Percentiles rank a stretch among this genome's conserved stretches.
These are phyloP conservation scores for Monosporascus ibericus DNA, from an alignment of 2,329 filamentous ascomycete species.

Conservation along the genomic window DNA sequence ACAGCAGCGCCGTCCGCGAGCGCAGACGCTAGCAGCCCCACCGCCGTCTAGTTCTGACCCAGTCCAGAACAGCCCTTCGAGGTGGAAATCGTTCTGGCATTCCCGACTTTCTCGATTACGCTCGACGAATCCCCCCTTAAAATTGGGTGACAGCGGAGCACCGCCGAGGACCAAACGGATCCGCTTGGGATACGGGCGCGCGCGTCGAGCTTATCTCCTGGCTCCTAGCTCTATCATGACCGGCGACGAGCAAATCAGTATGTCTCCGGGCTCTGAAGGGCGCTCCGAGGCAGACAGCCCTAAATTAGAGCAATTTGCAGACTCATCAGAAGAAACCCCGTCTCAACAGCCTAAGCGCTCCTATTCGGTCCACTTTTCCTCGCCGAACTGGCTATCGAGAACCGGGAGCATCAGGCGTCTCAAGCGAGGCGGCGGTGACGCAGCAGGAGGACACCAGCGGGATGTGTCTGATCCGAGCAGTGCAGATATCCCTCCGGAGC, in stretches of 20 bases:
- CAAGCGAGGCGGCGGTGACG: conserved; percentile 40
- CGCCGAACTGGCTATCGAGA: conserved; percentile 50
- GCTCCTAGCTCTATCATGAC: conserved; percentile 23
- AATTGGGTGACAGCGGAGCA: conserved; percentile 20
- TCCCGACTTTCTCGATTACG: conserved; percentile 24
- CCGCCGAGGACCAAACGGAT: conserved; percentile 22
- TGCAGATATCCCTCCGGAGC: conserved; percentile 17
- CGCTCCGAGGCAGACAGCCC: conserved; percentile 17
- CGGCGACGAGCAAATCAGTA: conserved; percentile 8
- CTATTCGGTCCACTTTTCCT: conserved; percentile 55
- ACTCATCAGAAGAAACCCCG: conserved; percentile 32
- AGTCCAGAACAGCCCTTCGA: conserved; percentile 13
- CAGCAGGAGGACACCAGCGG: conserved; percentile 38
- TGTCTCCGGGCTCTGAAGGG: conserved; percentile 7
- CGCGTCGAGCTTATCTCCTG: conserved; percentile 32
- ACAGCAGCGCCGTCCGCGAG: conserved; percentile 25
- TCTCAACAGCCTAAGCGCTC: conserved; percentile 45
- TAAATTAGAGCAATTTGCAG: conserved; percentile 17
- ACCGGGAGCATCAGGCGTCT: conserved; percentile 50
- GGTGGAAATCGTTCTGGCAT: conserved; percentile 56
- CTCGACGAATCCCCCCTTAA: conserved; percentile 16
- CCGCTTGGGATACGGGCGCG: conserved; percentile 25
- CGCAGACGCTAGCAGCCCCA: conserved; percentile 19
- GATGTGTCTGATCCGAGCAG: conserved; percentile 47
- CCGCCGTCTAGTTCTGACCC: conserved; percentile 7